Evolutionary conservation across 139 green algal species (phyloP), one percentile per base, ranked within the genome.

Genomic region (Haematococcus sp.): DNA sequence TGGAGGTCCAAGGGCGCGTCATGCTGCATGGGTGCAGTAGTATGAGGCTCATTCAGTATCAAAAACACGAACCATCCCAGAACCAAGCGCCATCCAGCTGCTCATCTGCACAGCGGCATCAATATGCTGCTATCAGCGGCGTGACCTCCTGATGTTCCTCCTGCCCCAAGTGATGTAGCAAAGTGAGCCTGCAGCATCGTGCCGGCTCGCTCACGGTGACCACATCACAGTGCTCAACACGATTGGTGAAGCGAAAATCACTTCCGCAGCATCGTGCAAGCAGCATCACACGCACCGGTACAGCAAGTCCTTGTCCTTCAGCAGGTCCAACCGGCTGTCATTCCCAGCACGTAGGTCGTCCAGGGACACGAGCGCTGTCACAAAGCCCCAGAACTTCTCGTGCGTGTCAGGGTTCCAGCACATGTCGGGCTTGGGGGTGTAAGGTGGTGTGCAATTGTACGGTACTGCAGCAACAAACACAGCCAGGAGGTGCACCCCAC

Each of bases 301-400:
- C 13, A 52, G 73, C 55, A 74, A 74, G 66, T 44, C 19, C n/a
- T 76, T 76, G 4, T 58, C 2, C 46, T 76, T 80, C 1, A 80
- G 46, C 58, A 67, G 44, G 43, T 75, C 43, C 31, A 80, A 67
- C 15, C 74, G 44, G 15, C 66, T 32, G 46, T 80, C 74, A 15
- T 71, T 75, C 22, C 74, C 74, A 16, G 35, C 58, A 3, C 66
- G 44, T 19, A 80, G 67, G 46, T 76, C 67, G 20, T 80, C 75
- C 59, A 76, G 27, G 25, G 75, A 67, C 5, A 70, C 56, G 9
- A 80, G 55, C 40, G 67, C 68, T 13, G 75, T 80, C 43, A 70
- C 75, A 75, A 80, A 80, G 31, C 75, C 75, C 75, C 75, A 80
- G n/a, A 80, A 72, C 58, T 75, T 75, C 43, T 75, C 67, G 13